Evolutionary conservation across 306 rosid genomes (phyloP), one percentile per base, ranked within the genome.

Genomic region (Cucurbita ficifolia): DNA sequence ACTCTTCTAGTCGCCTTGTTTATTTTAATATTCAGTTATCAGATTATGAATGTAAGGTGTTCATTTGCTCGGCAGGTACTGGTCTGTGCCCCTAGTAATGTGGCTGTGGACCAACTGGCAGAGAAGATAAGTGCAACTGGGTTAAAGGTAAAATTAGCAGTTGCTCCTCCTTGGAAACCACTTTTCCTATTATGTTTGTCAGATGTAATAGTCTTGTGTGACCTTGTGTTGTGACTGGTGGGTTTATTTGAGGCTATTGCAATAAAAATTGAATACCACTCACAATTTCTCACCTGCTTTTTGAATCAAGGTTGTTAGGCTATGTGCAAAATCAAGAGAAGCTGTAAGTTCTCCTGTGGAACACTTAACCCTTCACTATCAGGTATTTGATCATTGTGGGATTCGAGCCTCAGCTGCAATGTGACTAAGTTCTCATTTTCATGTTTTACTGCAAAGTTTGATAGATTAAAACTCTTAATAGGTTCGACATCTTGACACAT

Each of bases 331-430:
- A 77, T 95, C 99, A 52, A 89, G 99, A 83, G 99, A 95, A 88
- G 99, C 99, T 79, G 99, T 95, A 75, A 95, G 99, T 78, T 95
- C 99, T 73, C 99, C 99, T 18, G 99, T 95, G 68, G 99, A 95
- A 89, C 99, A 95, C 81, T 82, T 95, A 61, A 95, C 99, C 50
- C 97, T 95, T 78, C 99, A 95, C 81, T 95, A 95, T 81, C 99
- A 95, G 99, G 99, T 95, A 60, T 62, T 80, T 77, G 76, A 59
- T 6, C 65, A 48, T 76, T 73, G 36, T 9, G 4, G 4, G 35
- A n/a, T 63, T 13, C 5, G 38, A n/a, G 56, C 57, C 13, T 68
- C 51, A 17, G 21, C n/a, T 70, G n/a, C 10, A 50, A 14, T 50
- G n/a, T 58, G 40, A 21, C 38, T 3, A 52, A 29, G 17, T 56